Percentiles rank a stretch among this genome's conserved stretches.
These are phyloP conservation scores for Colletotrichum agaves DNA, from an alignment of 2,329 filamentous ascomycete genomes.

Conservation along the genomic window DNA sequence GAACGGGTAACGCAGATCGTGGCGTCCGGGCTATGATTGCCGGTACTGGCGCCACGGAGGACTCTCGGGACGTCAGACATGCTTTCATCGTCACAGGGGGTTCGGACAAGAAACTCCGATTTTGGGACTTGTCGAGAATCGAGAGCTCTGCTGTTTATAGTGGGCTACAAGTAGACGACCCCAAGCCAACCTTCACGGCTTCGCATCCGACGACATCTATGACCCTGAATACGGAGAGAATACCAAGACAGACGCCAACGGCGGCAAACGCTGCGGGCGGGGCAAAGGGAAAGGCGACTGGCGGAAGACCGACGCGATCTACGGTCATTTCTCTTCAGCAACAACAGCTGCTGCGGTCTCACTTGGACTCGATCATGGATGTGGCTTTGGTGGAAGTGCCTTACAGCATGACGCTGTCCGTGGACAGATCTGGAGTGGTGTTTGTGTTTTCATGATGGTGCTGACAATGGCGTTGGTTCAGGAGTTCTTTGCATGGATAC, in stretches of 20 bases:
- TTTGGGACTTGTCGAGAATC: slow-evolving; percentile 87
- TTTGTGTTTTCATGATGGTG: slow-evolving; percentile 72
- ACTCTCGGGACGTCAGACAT: slow-evolving; percentile 77
- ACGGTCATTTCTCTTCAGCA: slow-evolving; percentile 91
- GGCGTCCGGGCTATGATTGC: slow-evolving; percentile 81
- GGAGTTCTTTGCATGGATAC: slow-evolving; percentile 21
- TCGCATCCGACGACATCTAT: slow-evolving; percentile 72
- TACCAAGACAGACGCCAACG: slow-evolving; percentile 53
- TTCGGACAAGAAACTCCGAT: slow-evolving; percentile 89
- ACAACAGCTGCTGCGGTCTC: slow-evolving; percentile 84
- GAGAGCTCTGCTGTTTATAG: slow-evolving; percentile 85
- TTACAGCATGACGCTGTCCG: slow-evolving; percentile 92
- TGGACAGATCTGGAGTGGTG: slow-evolving; percentile 87
- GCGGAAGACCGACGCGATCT: slow-evolving; percentile 70
- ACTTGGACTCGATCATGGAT: slow-evolving; percentile 89
- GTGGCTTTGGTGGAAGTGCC: slow-evolving; percentile 89
- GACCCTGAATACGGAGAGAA: slow-evolving; percentile 73
- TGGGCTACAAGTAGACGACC: slow-evolving; percentile 76
- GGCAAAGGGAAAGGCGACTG: slow-evolving; percentile 44
- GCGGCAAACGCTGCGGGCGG: slow-evolving; percentile 45
- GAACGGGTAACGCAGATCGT: slow-evolving; percentile 65
- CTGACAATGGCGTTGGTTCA: slow-evolving; percentile 7
- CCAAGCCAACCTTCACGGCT: slow-evolving; percentile 77
- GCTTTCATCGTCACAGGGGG: slow-evolving; percentile 90
- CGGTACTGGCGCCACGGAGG: slow-evolving; percentile 76